Conservation (phyloP, 768 basidiomycete genomes). For the Leccinum disarticulatum region DNA sequence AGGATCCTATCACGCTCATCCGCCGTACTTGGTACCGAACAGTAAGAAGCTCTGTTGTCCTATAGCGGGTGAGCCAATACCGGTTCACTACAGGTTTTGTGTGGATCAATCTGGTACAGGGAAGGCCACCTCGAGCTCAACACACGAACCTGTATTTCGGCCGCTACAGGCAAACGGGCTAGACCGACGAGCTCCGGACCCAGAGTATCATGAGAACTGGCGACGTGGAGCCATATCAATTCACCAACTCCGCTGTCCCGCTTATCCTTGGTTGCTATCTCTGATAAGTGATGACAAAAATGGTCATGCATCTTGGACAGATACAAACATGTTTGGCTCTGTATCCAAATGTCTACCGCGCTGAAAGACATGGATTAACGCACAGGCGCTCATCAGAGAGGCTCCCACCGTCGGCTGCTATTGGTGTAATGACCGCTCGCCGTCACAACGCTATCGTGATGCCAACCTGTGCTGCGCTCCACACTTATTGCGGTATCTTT, state of each 20-base stretch:
- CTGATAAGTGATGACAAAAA: neutral
- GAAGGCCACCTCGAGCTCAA: no score
- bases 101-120: neutral
- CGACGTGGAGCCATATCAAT: neutral
- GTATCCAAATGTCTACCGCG: neutral
- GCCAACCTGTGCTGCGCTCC: constrained; percentile 1
- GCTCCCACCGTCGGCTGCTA: neutral
- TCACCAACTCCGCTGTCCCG: neutral
- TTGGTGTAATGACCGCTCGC: neutral
- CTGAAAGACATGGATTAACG: neutral
- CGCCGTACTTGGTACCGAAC: neutral
- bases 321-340: neutral
- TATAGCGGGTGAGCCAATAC: neutral
- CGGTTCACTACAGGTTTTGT: neutral
- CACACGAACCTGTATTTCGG: neutral
- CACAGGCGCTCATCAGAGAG: neutral
- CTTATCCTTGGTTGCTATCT: neutral
- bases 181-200: neutral
- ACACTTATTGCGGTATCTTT: neutral
- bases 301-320: neutral
- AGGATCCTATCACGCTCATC: constrained; percentile 5
- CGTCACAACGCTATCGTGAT: neutral
- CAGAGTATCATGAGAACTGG: neutral
- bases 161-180: neutral
- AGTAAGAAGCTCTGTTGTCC: neutral